Base-by-base conservation (phyloP, 345 rosid genomes). In the Punica granatum region DNA sequence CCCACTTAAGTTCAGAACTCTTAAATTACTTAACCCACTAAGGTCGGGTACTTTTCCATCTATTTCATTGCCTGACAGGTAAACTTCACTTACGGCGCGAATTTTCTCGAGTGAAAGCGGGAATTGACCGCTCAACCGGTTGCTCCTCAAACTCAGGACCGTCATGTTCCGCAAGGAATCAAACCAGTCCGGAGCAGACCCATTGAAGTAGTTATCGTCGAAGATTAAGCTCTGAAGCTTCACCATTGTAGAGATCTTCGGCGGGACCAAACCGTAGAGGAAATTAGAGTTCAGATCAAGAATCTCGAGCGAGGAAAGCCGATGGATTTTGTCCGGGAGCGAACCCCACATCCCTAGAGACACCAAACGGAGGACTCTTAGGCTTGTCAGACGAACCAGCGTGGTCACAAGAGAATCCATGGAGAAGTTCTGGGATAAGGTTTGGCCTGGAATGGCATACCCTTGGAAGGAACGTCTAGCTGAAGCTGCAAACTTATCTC, bases 301-400 rank as follows among this genome's bases (percentile, higher is more conserved):
- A 59, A 75, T 74, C 62, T 86, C 88, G n/a, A 89, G 87, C n/a
- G 85, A 75, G 65, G 73, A 71, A 65, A 89, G 66, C 61, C 96
- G 41, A 71, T 83, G 90, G 61, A 89, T 86, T 65, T 89, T 89
- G 77, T 82, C 89, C 15, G 90, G 90, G 41, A 86, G 84, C 30
- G 86, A 78, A 39, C 96, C 96, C 96, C 96, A 89, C 48, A 89
- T 85, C 41, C 96, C 96, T 60, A 86, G 46, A 70, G 88, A 85
- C 61, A 82, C 67, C 51, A 89, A 74, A 67, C 82, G 78, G 67
- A 89, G 90, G 59, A 81, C 86, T 72, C 79, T 83, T 66, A 89
- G 80, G 54, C 80, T 74, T 48, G 70, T 82, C 13, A 89, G 75
- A 75, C 92, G 82, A 31, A 86, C 67, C 16, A 89, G 81, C 46